These are phyloP conservation scores for Psilocybe mexicana DNA, from an alignment of 1,284 basidiomycete species.

Conservation along the genomic window DNA sequence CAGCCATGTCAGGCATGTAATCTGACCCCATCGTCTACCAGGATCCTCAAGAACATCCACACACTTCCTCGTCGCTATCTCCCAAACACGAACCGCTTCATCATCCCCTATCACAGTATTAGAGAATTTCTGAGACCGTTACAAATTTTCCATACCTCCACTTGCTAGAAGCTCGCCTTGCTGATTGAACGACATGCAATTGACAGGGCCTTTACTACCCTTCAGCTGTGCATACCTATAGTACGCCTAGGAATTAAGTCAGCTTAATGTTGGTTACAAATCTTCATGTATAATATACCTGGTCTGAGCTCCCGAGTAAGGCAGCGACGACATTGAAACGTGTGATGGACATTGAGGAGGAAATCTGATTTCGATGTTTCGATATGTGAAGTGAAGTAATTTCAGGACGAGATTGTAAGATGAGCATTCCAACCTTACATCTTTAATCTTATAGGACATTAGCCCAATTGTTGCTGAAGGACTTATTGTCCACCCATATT, in stretches of 20 bases:
- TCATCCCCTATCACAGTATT: constrained; percentile 2
- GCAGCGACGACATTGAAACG: not conserved
- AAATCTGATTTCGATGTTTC: too few relatives aligned
- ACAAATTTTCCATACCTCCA: constrained; percentile 5
- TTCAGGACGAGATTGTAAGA: too few relatives aligned
- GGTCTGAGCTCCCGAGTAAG: not conserved
- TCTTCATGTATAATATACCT: not conserved
- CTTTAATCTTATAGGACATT: too few relatives aligned
- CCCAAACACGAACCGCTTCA: constrained; percentile 8
- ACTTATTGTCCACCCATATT: not conserved
- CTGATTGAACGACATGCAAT: not conserved
- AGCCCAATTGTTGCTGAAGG: too few relatives aligned
- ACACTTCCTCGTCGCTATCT: not conserved
- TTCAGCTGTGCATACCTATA: not conserved
- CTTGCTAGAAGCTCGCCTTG: constrained; percentile 8
- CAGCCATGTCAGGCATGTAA: constrained; percentile 1
- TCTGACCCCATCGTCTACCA: constrained; percentile 12
- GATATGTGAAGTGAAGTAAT: too few relatives aligned
- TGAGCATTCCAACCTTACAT: too few relatives aligned
- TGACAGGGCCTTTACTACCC: constrained; percentile 7
- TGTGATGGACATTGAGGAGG: not conserved
- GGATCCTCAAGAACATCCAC: not conserved
- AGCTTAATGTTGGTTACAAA: not conserved
- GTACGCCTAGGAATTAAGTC: not conserved
- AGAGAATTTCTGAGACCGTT: not conserved